Evolutionary conservation across 345 rosid genomes (phyloP), one percentile per base, ranked within the genome.

Genomic region (Heritiera fomes): DNA sequence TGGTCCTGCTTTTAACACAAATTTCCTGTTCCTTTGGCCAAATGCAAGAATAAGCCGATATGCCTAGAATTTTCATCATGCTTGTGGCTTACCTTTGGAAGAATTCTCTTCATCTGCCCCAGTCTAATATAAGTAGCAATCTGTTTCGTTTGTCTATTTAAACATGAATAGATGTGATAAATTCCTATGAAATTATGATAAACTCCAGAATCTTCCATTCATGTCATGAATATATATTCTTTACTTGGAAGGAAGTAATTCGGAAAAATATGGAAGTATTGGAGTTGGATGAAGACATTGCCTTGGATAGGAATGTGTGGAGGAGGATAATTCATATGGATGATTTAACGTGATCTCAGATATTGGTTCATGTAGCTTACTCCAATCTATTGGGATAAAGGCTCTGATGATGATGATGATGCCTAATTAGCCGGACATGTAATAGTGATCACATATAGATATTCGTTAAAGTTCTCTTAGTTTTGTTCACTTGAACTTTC

Each of bases 21-120:
- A 88, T 81, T 95, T 95, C 84, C 80, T 95, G 92, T 95, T 95
- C 86, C 89, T 92, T 8, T 93, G 99, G 98, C 99, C 99, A 74
- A 95, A 95, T 82, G 93, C 99, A 43, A 87, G 86, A 88, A 93
- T 93, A 77, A 45, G 28, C 1, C 6, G 17, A 52, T 53, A 52
- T 71, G 61, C 43, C 43, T 70, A 0, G 28, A 70, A 70, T 2
- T 70, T 49, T 71, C 43, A 30, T 71, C 59, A 30, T 8, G 43
- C 8, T 71, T 71, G 23, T 10, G 7, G 45, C 59, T 50, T 71
- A 71, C 13, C 13, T 50, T 71, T 11, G 23, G 34, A 69, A 69
- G 0, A 61, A 28, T 15, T 28, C 28, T 40, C 43, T 40, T 40
- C 43, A 40, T 40, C 43, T 2, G 43, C 43, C 4, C 43, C 43